Evolutionary conservation across 106 monocot species (phyloP), one percentile per base, ranked within the genome.

Genomic region (Vanilla planifolia): DNA sequence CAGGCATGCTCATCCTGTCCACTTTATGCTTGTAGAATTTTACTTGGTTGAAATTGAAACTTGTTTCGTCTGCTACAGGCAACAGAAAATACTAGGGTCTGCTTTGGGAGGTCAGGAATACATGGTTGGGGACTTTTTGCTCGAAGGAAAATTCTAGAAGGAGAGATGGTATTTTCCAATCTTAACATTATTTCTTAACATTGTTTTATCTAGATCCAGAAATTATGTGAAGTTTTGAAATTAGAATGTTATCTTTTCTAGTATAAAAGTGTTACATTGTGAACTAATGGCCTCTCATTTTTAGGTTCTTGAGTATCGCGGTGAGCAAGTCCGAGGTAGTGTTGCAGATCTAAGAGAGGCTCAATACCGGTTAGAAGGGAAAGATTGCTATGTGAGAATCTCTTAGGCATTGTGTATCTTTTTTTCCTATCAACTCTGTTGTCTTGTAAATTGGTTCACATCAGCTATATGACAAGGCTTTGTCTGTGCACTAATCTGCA

Each of bases 121-220:
- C 98, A 98, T 75, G 98, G 98, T 51, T 98, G 98, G 98, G 98
- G 98, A 29, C 81, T 98, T 40, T 88, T 98, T 73, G 98, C 98
- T 19, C 80, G 85, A 27, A 71, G 77, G 57, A 76, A 80, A 70
- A 92, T 98, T 77, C 88, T 88, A 75, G 92, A 88, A 77, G 98
- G 98, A 66, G 92, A 98, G 66, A 98, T 98, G 98, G 98, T 98
- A 89, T 9, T 55, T 34, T 36, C 16, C 5, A 8, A 19, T 15
- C 11, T 22, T 21, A 57, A 36, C 17, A 20, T 57, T 20, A 17
- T 35, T 33, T 35, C 9, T 34, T 3, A 34, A 29, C 8, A 16
- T 24, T 20, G 7, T 22, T 26, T 40, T 16, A 46, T 60, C 27
- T 45, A 24, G 16, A 10, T 43, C 15, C 19, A 22, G 21, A 30